Conservation (phyloP, 768 basidiomycete species). For the Leccinum longicurvipes region DNA sequence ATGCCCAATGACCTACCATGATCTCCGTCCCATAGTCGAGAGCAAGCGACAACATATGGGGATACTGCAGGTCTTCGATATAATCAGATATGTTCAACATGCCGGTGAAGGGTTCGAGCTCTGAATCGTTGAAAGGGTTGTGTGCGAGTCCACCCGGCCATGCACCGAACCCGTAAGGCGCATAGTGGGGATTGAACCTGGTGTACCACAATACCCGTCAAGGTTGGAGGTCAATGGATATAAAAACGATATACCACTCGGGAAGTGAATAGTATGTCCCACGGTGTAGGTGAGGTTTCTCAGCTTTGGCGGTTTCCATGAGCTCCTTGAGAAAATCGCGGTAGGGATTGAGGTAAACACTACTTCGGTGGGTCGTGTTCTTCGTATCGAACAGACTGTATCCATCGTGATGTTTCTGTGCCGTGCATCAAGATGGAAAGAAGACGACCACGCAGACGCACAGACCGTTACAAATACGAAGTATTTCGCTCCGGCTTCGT, state of each 20-base stretch:
- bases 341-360: conserved; percentile 46
- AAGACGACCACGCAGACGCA: not conserved
- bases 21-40: conserved; percentile 50
- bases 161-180: conserved; percentile 44
- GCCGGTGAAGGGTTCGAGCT: conserved; percentile 55
- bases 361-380: conserved; percentile 49
- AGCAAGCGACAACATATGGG: conserved; percentile 50
- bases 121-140: conserved; percentile 44
- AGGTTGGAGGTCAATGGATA: not conserved
- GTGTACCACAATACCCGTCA: not conserved
- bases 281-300: conserved; percentile 49
- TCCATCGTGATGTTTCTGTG: conserved; percentile 66
- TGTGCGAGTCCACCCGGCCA: conserved; percentile 56
- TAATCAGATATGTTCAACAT: conserved; percentile 48
- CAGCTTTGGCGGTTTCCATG: conserved; percentile 44
- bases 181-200: conserved; percentile 56
- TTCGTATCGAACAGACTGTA: conserved; percentile 54
- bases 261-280: conserved; percentile 59
- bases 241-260: conserved; percentile 39
- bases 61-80: conserved; percentile 46
- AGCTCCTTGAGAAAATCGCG: conserved; percentile 52
- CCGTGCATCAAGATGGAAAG: not conserved
- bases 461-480: conserved; percentile 54
- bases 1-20: conserved; percentile 37
- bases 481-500: conserved; percentile 56